Evolutionary conservation across 768 basidiomycete species (phyloP), one percentile per base, ranked within the genome.

Genomic region (Phanerochaete carnosa): DNA sequence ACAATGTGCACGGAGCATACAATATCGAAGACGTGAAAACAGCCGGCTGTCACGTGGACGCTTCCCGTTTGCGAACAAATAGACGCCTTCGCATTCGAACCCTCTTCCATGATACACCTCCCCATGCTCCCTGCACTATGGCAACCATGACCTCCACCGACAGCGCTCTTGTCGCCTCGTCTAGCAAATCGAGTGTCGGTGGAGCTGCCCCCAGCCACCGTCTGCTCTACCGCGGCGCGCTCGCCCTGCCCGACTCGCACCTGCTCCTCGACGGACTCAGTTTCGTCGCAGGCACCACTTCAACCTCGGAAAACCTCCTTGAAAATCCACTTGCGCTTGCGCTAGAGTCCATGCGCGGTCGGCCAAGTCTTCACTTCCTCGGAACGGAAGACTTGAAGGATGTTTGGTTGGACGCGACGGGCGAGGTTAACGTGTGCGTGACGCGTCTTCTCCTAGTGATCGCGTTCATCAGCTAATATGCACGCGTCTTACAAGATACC

Each of bases 291-390:
- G 53, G 52, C 12, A 26, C 30, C 23, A 19, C 52, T 16, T n/a
- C 58, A 28, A 16, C 13, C 50, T n/a, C 25, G 3, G 33, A 53
- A 57, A 66, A 66, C 19, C 74, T 92, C 15, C 77, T 92, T 23
- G 76, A 87, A 62, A 90, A 88, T 63, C 85, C 86, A 0, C 76
- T 92, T 13, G 87, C 90, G 3, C 72, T 92, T 23, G 85, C 88
- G 0, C 70, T 92, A 54, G 90, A 92, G 72, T 89, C 85, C 71
- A 90, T 92, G 89, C 89, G 89, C 39, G 87, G 89, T 19, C 73
- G 88, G 22, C 87, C 86, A 1, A 80, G 81, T 26, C 72, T 92
- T 22, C 78, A 83, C 35, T 80, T 89, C 60, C 74, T 84, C 52
- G 87, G 84, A 2, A 76, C 78, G 0, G 78, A 82, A 19, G 76